phyloP scores from a whole-genome alignment of 2,329 filamentous ascomycete genomes.

The Chaetoscypha palmicola region DNA sequence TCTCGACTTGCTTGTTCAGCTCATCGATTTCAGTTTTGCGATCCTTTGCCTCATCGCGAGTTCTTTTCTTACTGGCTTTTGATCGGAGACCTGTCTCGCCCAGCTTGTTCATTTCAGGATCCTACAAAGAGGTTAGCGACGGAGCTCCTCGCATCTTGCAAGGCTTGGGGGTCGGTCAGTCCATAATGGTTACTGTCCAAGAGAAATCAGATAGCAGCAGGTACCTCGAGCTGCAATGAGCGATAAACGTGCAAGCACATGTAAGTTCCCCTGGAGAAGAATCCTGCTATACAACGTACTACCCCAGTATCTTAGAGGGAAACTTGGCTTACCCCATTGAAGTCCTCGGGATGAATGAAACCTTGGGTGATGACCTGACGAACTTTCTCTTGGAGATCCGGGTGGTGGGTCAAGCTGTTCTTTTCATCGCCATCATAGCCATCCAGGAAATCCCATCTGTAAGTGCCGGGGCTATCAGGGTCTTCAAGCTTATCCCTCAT shows the following conservation, averaged over 20 bases:
- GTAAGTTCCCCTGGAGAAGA: no score
- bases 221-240: no score
- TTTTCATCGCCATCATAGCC: slow-evolving; percentile 78
- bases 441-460: slow-evolving; percentile 40
- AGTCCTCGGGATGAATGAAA: slow-evolving; percentile 78
- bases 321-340: slow-evolving; percentile 65
- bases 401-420: slow-evolving; percentile 33
- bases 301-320: no score
- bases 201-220: no score
- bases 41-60: slow-evolving; percentile 15
- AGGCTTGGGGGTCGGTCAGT: no score
- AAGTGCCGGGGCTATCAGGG: slow-evolving; percentile 42
- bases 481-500: slow-evolving; percentile 49
- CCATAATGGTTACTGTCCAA: no score
- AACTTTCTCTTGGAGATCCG: slow-evolving; percentile 67
- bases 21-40: slow-evolving; percentile 12
- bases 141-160: no score
- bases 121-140: no score
- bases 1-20: slow-evolving; percentile 12
- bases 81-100: slow-evolving; percentile 25
- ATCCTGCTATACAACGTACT: no score
- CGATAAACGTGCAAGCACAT: no score
- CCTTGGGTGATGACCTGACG: slow-evolving; percentile 64
- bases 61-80: slow-evolving; percentile 20
- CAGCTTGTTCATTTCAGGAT: slow-evolving; percentile 31